Percentiles rank a stretch among this genome's conserved stretches.
These are phyloP conservation scores for Jasminum sambac DNA, from an alignment of 257 asterid genomes.

Conservation along the genomic window DNA sequence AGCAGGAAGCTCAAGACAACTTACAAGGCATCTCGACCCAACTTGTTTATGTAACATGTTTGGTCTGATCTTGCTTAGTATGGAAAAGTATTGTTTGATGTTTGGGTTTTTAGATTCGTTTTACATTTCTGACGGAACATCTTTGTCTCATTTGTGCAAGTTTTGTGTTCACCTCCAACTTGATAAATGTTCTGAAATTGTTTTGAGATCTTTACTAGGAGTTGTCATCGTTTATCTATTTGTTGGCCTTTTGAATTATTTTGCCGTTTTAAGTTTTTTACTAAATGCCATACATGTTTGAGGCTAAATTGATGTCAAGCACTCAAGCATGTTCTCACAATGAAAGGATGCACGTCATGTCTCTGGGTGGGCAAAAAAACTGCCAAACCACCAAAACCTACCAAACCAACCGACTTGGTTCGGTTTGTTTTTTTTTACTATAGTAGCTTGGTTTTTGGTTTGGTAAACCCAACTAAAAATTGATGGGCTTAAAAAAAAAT, in stretches of 20 bases:
- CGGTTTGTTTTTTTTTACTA: no score
- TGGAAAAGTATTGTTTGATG: neutral
- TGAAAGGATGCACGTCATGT: no score
- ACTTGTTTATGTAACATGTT: slow-evolving; percentile 52
- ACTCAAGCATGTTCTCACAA: no score
- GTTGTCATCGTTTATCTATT: neutral
- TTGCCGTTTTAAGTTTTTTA: neutral
- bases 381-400: no score
- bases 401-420: no score
- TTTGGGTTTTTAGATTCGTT: neutral
- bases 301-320: no score
- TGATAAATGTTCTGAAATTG: neutral
- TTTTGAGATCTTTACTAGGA: neutral
- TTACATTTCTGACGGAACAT: neutral
- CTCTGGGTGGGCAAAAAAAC: no score
- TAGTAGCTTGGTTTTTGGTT: no score
- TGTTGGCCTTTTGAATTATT: neutral
- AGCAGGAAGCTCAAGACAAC: slow-evolving; percentile 75
- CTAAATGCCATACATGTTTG: no score
- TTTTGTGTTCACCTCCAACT: neutral
- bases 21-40: slow-evolving; percentile 70
- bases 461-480: no score
- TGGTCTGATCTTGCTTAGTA: neutral
- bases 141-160: neutral
- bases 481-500: no score